Evolutionary conservation across 2,329 filamentous ascomycete genomes (phyloP), one percentile per base, ranked within the genome.

Genomic region (Colletotrichum sp.): DNA sequence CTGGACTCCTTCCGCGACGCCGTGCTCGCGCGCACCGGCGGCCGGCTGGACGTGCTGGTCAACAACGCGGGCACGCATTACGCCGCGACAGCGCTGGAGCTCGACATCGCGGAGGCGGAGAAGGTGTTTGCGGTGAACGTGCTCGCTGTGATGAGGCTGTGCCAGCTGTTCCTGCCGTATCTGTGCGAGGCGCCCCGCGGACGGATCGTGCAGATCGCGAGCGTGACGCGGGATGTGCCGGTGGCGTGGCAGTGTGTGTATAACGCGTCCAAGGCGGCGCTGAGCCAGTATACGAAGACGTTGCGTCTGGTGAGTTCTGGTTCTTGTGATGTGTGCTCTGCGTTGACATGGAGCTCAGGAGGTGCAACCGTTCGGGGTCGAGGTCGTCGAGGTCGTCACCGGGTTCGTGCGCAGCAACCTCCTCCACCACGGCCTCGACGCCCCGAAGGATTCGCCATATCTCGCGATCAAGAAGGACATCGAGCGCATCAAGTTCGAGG

Each of bases 211-310:
- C 74, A 78, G 74, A 72, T 76, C 34, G 74, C 70, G 25, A 76
- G 74, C 44, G 64, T 76, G n/a, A 72, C 69, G 15, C 16, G 74
- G 25, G 57, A 65, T 27, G 69, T 71, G 48, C 72, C 70, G 19
- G 44, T 60, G 32, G 67, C 63, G 60, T 77, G 76, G 76, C 76
- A 77, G 67, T 68, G 69, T 30, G 72, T 61, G 25, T 77, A 77
- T 59, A 77, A 77, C 27, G 76, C 76, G 8, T 77, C 76, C 44
- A 79, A 77, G 59, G 76, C 76, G 15, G 76, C 76, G 22, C 22
- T 52, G 44, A 52, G 44, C 4, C 44, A 52, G 6, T 52, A 52
- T 52, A 52, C 44, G 3, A 52, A 52, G 44, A 52, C 44, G n/a
- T 1, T 52, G n/a, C 44, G 44, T 0, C n/a, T 52, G 11, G 44